Percentiles rank a stretch among this genome's conserved stretches.
phyloP scores from a whole-genome alignment of 441 rosid species.

The Erodium texanum region DNA sequence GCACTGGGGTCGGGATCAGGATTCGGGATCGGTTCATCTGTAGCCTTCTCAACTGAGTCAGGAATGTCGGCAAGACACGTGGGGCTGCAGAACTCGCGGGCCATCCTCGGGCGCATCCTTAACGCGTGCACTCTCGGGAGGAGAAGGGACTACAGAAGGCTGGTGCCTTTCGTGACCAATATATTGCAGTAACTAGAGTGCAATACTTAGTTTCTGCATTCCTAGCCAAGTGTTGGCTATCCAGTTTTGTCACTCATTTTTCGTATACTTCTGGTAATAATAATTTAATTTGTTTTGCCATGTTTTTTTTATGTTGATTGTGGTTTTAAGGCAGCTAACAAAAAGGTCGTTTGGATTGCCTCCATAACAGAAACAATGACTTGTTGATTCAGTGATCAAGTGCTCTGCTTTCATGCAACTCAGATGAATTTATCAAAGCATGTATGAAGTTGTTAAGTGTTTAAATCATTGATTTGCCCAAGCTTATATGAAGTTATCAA shows the following conservation, averaged over 20 bases:
- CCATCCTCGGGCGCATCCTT: slow-evolving; percentile 82
- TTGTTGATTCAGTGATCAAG: too few species aligned
- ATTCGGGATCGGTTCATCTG: slow-evolving; percentile 35
- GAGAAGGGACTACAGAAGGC: slow-evolving; percentile 72
- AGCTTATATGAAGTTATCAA: too few species aligned
- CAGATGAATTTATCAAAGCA: too few species aligned
- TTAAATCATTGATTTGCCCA: too few species aligned
- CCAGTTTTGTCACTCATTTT: not conserved
- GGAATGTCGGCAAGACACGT: slow-evolving; percentile 67
- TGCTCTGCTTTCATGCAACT: too few species aligned
- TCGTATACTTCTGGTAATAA: not conserved
- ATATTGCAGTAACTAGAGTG: slow-evolving; percentile 19
- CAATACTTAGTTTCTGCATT: not conserved
- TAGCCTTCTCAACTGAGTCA: slow-evolving; percentile 38
- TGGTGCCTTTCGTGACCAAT: slow-evolving; percentile 82
- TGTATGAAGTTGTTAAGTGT: too few species aligned
- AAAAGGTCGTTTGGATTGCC: too few species aligned
- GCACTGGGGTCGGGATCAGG: slow-evolving; percentile 32
- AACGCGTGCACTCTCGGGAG: slow-evolving; percentile 76
- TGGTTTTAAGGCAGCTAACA: too few species aligned
- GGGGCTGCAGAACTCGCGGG: slow-evolving; percentile 74
- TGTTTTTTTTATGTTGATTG: too few species aligned
- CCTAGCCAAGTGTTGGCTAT: not conserved
- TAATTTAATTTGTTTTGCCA: not conserved
- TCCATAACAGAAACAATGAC: too few species aligned